A percentile compares a stretch with the other conserved stretches of the same genome.
Conservation (phyloP, 176 grass and related monocot species). For the Juncus inflexus region DNA sequence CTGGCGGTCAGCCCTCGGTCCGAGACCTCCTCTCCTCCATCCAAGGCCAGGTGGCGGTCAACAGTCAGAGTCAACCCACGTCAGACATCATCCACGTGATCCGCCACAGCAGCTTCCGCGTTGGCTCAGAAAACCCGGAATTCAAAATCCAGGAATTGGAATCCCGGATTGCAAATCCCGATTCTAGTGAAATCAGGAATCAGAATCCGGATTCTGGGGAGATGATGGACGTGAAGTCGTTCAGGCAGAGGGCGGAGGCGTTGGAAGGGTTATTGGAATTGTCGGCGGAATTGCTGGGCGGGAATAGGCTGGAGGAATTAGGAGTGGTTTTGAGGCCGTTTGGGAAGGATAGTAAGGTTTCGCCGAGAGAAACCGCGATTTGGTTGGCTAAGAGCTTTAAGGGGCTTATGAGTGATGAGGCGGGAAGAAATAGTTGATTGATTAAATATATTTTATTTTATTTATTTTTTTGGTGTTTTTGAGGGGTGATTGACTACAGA, state of each 20-base stretch:
- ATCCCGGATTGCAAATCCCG: neutral
- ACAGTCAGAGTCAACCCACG: constrained; percentile 47
- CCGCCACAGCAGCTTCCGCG: constrained; percentile 60
- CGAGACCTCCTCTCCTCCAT: constrained; percentile 79
- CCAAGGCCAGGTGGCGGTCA: constrained; percentile 37
- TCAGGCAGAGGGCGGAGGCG: constrained; percentile 89
- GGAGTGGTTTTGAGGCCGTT: constrained; percentile 91
- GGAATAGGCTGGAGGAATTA: constrained; percentile 81
- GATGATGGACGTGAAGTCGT: constrained; percentile 81
- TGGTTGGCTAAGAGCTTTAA: constrained; percentile 98
- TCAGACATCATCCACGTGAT: constrained; percentile 85
- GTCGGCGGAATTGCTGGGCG: constrained; percentile 74
- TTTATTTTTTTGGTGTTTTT: no score
- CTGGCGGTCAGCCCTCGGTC: constrained; percentile 85
- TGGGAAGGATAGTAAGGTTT: constrained; percentile 83
- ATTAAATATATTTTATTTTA: no score
- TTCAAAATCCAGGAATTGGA: no score
- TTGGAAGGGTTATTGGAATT: constrained; percentile 95
- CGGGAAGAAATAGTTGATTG: constrained; percentile 31
- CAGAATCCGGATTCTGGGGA: constrained; percentile 38
- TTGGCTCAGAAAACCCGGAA: constrained; percentile 35
- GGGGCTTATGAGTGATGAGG: constrained; percentile 96
- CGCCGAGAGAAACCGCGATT: constrained; percentile 90
- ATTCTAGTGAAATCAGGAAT: constrained; percentile 30
- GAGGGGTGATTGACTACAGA: neutral